Evolutionary conservation across 306 rosid genomes (phyloP).

Genomic region (Potentilla sterilis): DNA sequence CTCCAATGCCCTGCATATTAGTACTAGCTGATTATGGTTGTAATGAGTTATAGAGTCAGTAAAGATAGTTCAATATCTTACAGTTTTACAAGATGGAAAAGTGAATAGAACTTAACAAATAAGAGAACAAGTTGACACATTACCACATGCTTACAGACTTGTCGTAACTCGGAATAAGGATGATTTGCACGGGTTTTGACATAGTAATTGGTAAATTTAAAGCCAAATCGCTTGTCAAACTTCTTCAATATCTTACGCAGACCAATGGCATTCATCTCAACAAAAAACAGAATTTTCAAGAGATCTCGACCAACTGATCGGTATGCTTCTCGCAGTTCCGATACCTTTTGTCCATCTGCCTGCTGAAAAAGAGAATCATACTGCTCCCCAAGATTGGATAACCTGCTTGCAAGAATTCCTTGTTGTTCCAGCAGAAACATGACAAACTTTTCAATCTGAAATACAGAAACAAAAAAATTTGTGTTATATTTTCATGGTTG

Average conservation of each 20-base stretch:
- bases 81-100: background rate
- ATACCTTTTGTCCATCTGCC: slow-evolving; percentile 48
- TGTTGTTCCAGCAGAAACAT: slow-evolving; percentile 86
- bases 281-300: slow-evolving; percentile 63
- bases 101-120: slow-evolving; percentile 1
- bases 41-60: background rate
- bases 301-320: slow-evolving; percentile 72
- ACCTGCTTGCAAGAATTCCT: slow-evolving; percentile 78
- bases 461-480: background rate
- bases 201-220: slow-evolving; percentile 74
- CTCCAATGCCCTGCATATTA: slow-evolving; percentile 68
- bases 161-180: slow-evolving; percentile 86
- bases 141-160: slow-evolving; percentile 98
- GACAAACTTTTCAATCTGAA: slow-evolving; percentile 83
- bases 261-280: slow-evolving; percentile 82
- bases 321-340: slow-evolving; percentile 61
- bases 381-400: slow-evolving; percentile 54
- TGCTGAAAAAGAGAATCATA: slow-evolving; percentile 48
- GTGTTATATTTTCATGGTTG: background rate
- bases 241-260: slow-evolving; percentile 89
- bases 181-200: slow-evolving; percentile 91
- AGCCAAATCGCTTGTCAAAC: slow-evolving; percentile 85
- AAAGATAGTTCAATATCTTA: background rate
- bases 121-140: slow-evolving; percentile 14
- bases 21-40: slow-evolving; percentile 12